Evolutionary conservation across 2,329 filamentous ascomycete species (phyloP).

Genomic region (Sclerotinia borealis): DNA sequence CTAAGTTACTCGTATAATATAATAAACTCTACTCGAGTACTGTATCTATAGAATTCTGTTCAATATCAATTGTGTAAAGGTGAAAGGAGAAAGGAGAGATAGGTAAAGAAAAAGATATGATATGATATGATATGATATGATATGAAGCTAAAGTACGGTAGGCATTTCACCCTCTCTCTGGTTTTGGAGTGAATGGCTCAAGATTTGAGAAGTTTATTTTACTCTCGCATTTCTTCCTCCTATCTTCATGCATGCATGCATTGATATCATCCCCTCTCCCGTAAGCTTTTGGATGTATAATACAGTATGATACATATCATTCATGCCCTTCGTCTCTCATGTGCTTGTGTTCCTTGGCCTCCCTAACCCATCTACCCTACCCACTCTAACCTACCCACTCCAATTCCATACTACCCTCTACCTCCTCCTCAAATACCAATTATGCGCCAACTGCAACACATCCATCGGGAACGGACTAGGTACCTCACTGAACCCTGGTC

Average conservation of each 20-base stretch:
- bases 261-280: neutral
- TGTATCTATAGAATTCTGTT: too few species aligned
- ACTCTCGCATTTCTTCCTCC: too few species aligned
- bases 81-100: too few species aligned
- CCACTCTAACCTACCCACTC: neutral
- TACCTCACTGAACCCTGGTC: slow-evolving; percentile 72
- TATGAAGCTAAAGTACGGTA: too few species aligned
- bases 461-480: slow-evolving; percentile 72
- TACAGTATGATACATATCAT: slow-evolving; percentile 16
- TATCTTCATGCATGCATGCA: neutral
- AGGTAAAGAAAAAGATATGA: too few species aligned
- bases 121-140: too few species aligned
- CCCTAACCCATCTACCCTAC: neutral
- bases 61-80: too few species aligned
- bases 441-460: slow-evolving; percentile 76
- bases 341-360: neutral
- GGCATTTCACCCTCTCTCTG: too few species aligned
- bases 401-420: slow-evolving; percentile 20
- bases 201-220: too few species aligned
- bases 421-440: slow-evolving; percentile 70
- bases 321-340: neutral
- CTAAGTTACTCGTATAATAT: too few species aligned
- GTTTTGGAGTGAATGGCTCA: too few species aligned
- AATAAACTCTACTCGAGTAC: too few species aligned
- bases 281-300: neutral